Conservation (phyloP, 495 filamentous ascomycete genomes). For the Antarctomyces pellizariae region DNA sequence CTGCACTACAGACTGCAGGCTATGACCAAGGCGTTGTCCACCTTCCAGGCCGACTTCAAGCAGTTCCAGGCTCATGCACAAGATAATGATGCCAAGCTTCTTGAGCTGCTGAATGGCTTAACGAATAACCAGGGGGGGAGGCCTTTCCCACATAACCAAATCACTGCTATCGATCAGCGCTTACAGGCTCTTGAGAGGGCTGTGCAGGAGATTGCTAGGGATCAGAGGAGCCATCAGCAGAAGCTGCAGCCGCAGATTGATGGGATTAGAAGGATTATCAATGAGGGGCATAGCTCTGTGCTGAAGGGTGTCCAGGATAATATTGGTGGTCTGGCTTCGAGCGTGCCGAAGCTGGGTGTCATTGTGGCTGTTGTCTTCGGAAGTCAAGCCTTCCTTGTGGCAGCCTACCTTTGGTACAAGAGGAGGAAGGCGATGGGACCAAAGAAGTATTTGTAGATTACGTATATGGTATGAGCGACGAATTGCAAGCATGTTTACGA, state of each 20-base stretch:
- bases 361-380: slow-evolving; percentile 54
- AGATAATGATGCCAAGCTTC: slow-evolving; percentile 27
- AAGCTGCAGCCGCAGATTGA: slow-evolving; percentile 50
- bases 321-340: slow-evolving; percentile 22
- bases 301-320: slow-evolving; percentile 30
- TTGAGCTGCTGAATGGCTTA: slow-evolving; percentile 16
- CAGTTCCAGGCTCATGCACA: slow-evolving; percentile 29
- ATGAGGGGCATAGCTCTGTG: slow-evolving; percentile 45
- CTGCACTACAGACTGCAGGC: slow-evolving; percentile 59
- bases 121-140: slow-evolving; percentile 18
- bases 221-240: slow-evolving; percentile 23
- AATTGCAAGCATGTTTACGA: no score
- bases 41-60: slow-evolving; percentile 39
- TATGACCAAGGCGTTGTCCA: slow-evolving; percentile 46
- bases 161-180: slow-evolving; percentile 35
- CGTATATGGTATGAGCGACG: slow-evolving; percentile 10
- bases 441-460: slow-evolving; percentile 96
- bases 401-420: slow-evolving; percentile 61
- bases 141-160: slow-evolving; percentile 20
- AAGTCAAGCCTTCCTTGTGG: slow-evolving; percentile 47
- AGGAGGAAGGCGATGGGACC: slow-evolving; percentile 45
- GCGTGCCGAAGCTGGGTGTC: slow-evolving; percentile 41
- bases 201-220: slow-evolving; percentile 27
- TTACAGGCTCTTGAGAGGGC: slow-evolving; percentile 44
- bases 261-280: slow-evolving; percentile 46